Evolutionary conservation across 805 yeast species (phyloP), one percentile per base, ranked within the genome.

Genomic region (Spathaspora arborariae): DNA sequence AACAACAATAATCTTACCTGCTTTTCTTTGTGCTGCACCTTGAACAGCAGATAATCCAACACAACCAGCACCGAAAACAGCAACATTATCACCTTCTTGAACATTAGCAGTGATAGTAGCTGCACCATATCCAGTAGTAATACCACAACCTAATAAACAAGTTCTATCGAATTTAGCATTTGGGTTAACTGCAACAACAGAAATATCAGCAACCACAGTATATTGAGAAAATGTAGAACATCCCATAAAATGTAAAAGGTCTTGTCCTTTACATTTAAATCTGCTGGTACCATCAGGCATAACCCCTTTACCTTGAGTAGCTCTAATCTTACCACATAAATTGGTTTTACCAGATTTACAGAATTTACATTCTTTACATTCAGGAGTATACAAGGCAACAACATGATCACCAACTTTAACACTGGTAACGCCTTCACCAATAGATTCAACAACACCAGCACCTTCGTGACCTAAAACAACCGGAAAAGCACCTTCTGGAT

Each of bases 201-300:
- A 90, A 49, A 94, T 94, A 66, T 94, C 98, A 38, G 98, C 96
- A 39, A 94, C 96, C 47, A 94, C 99, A 11, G 99, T 92, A 68
- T 94, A 94, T 74, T 94, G 96, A 34, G 97, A 83, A 70, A 94
- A 94, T 22, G 97, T 87, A 30, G 98, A 92, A 68, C 96, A 88
- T 42, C 99, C 99, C 99, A 94, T 94, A 68, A 88, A 94, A 70
- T 94, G 98, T 59, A 82, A 76, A 46, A 94, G 69, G 39, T 82
- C 79, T 72, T 94, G 79, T 56, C 99, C 99, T 61, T 84, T 82
- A 64, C 86, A 82, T 53, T 78, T 81, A 76, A 94, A 92, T 68
- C 99, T 82, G 39, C 87, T 68, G 43, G 99, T 92, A 18, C 98
- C 99, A 65, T 94, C 99, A 52, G 99, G 99, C 97, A 94, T 87